Evolutionary conservation across 164 flowering plant genomes (phyloP), one percentile per base, ranked within the genome.

Genomic region (Kalanchoe fedtschenkoi): DNA sequence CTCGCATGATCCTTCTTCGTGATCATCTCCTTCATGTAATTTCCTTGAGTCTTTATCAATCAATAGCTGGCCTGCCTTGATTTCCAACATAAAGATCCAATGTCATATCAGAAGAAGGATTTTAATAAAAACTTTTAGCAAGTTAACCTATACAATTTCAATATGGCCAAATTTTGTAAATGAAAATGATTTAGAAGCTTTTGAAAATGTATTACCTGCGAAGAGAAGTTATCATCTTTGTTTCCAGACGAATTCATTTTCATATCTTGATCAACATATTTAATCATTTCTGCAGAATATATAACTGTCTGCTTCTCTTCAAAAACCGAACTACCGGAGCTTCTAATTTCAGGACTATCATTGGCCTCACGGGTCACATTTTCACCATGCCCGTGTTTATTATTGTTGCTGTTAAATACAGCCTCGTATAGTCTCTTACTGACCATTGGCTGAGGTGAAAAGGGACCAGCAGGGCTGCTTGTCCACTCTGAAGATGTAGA

Each of bases 401-500:
- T 57, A 41, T 42, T 19, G n/a, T 15, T 15, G 39, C 21, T 60
- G 15, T 73, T 69, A 73, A 81, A 76, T 33, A 86, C 85, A 64
- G 81, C 60, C 43, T 81, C 79, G 66, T 84, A 84, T 38, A 88
- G 54, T 46, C 63, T 81, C 65, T 72, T 81, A 65, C 88, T 82
- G 67, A 84, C 80, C 81, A 79, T 77, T 38, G 82, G 80, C 68
- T 75, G 77, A 32, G 79, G 69, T 58, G 81, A 78, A 66, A 68
- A 68, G 24, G 77, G 46, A 63, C 63, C 71, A 51, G 61, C 37
- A 21, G 74, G 77, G 61, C 74, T 76, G 62, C 74, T 76, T 35
- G 70, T 60, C 28, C 38, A 30, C 33, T 70, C 80, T 32, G 74
- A 65, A 67, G 72, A 80, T 66, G 73, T 62, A 41, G 69, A 71